phyloP scores from a whole-genome alignment of 495 filamentous ascomycete species.

The Neurospora sp. region DNA sequence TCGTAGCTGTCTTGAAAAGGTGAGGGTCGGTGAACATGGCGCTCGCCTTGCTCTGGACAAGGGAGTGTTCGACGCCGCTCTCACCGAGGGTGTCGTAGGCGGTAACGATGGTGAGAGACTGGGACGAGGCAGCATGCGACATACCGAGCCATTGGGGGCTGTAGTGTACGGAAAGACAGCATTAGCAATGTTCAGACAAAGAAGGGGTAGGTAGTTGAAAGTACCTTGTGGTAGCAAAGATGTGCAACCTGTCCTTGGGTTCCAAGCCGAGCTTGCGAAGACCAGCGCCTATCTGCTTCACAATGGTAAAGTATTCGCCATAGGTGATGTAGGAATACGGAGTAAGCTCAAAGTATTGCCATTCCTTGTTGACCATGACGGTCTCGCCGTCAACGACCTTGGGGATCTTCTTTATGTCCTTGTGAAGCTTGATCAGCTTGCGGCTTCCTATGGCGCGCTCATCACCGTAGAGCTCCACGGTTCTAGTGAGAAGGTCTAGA shows the following conservation, averaged over 20 bases:
- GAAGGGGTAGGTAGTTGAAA: background rate
- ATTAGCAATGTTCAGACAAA: conserved; percentile 2
- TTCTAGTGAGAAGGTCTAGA: conserved; percentile 47
- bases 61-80: conserved; percentile 49
- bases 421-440: conserved; percentile 46
- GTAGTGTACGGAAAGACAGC: background rate
- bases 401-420: conserved; percentile 55
- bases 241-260: conserved; percentile 40
- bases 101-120: conserved; percentile 90
- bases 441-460: conserved; percentile 49
- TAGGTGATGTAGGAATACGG: conserved; percentile 51
- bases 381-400: conserved; percentile 56
- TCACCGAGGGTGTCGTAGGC: conserved; percentile 70
- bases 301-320: conserved; percentile 46
- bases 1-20: conserved; percentile 38
- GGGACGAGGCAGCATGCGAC: conserved; percentile 66
- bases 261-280: conserved; percentile 45
- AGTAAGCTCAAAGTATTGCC: conserved; percentile 57
- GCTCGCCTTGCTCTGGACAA: conserved; percentile 47
- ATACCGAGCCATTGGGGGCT: conserved; percentile 40
- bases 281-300: conserved; percentile 45
- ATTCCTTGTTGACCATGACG: conserved; percentile 52
- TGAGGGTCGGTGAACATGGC: conserved; percentile 53
- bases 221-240: conserved; percentile 51
- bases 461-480: conserved; percentile 41